Evolutionary conservation across 2,329 filamentous ascomycete species (phyloP).

Genomic region (Aspergillus eucalypticola): DNA sequence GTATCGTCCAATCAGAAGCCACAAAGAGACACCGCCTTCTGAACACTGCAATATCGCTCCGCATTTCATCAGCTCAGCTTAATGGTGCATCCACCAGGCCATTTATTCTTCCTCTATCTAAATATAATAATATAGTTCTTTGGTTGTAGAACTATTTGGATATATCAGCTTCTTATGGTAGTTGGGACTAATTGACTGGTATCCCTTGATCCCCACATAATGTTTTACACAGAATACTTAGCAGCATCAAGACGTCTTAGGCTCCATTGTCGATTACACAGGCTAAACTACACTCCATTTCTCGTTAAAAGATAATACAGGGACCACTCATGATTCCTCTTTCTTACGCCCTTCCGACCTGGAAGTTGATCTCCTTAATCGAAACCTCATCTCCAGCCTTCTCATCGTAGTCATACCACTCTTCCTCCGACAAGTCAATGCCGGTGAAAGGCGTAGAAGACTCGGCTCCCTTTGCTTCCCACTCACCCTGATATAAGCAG

Average conservation of each 20-base stretch:
- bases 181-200: too few relatives aligned
- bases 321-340: neutral
- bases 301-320: neutral
- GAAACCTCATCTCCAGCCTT: constrained; percentile 89
- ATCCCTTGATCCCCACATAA: too few relatives aligned
- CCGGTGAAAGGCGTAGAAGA: constrained; percentile 77
- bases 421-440: constrained; percentile 82
- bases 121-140: too few relatives aligned
- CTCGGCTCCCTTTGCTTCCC: constrained; percentile 79
- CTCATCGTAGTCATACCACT: constrained; percentile 98
- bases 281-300: neutral
- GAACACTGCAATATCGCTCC: constrained; percentile 1
- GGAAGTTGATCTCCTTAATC: constrained; percentile 86
- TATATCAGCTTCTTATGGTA: too few relatives aligned
- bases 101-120: neutral
- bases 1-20: constrained; percentile 26
- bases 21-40: constrained; percentile 28
- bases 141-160: too few relatives aligned
- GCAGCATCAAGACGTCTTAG: neutral
- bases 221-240: too few relatives aligned
- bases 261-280: neutral
- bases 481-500: constrained; percentile 67
- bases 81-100: neutral
- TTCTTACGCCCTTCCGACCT: constrained; percentile 69
- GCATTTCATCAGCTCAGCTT: neutral